phyloP scores from a whole-genome alignment of 768 basidiomycete species.

The Pulveroboletus sp. region DNA sequence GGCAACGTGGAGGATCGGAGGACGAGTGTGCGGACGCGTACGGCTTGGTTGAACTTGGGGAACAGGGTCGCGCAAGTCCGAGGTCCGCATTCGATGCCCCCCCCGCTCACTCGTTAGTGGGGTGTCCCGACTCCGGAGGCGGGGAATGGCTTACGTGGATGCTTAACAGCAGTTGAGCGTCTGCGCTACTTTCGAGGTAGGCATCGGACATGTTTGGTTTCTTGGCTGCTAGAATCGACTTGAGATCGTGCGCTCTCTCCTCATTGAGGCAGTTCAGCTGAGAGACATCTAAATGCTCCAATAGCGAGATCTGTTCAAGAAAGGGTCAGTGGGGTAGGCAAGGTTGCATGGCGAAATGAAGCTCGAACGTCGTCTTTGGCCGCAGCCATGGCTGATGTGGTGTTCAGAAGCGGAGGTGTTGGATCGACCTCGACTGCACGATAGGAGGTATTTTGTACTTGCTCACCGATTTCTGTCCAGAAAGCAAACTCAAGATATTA shows the following conservation, averaged over 20 bases:
- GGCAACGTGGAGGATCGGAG: slow-evolving; percentile 37
- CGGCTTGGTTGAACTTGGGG: slow-evolving; percentile 66
- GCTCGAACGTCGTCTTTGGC: slow-evolving; percentile 29
- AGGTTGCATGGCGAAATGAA: neutral
- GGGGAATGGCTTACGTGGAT: slow-evolving; percentile 47
- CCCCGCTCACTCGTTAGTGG: neutral
- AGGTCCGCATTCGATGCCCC: neutral
- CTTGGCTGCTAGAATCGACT: slow-evolving; percentile 44
- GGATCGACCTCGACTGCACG: neutral
- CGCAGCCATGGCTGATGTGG: slow-evolving; percentile 17
- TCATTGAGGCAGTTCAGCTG: slow-evolving; percentile 75
- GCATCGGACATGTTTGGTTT: slow-evolving; percentile 38
- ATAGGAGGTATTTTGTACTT: slow-evolving; percentile 17
- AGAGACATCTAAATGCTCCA: slow-evolving; percentile 52
- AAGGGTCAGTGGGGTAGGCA: slow-evolving; percentile 5
- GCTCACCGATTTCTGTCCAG: neutral
- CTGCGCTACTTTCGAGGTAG: slow-evolving; percentile 63
- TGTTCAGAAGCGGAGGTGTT: neutral
- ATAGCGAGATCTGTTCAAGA: slow-evolving; percentile 42
- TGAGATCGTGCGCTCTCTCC: slow-evolving; percentile 43
- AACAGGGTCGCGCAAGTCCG: neutral
- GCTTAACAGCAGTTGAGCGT: slow-evolving; percentile 67
- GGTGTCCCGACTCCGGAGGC: neutral
- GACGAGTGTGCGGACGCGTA: slow-evolving; percentile 56
- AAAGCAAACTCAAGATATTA: neutral